Percentiles rank a stretch among this genome's conserved stretches.
Evolutionary conservation across 331 rosid genomes (phyloP).

Genomic region (Malus hybrid): DNA sequence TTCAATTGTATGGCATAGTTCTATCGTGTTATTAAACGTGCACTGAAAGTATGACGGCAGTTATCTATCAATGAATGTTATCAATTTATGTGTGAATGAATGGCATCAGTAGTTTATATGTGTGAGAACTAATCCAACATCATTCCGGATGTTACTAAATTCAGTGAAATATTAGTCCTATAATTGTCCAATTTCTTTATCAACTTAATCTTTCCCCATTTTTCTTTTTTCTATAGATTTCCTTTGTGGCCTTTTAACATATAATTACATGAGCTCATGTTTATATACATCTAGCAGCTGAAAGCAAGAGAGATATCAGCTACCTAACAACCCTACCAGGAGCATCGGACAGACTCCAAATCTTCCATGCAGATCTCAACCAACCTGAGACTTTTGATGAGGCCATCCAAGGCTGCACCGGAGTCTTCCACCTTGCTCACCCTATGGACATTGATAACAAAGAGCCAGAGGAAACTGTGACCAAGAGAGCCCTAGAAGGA

Average conservation of each 20-base stretch:
- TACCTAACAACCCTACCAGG: constrained; percentile 47
- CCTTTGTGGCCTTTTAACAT: not conserved
- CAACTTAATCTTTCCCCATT: no score
- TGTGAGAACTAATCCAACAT: no score
- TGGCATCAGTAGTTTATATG: no score
- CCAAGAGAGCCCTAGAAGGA: constrained; percentile 37
- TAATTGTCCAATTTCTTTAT: no score
- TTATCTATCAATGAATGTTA: no score
- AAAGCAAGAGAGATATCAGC: constrained; percentile 30
- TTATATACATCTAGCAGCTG: constrained; percentile 1
- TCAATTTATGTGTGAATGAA: no score
- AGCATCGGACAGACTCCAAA: constrained; percentile 36
- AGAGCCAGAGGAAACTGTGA: constrained; percentile 37
- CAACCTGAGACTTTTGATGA: constrained; percentile 46
- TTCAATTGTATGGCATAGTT: no score
- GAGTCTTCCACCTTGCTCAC: constrained; percentile 48
- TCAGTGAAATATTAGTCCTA: no score
- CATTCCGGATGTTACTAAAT: no score
- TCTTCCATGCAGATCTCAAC: constrained; percentile 55
- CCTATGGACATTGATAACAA: constrained; percentile 24
- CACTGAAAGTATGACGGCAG: no score
- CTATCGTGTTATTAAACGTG: no score
- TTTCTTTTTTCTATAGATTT: not conserved
- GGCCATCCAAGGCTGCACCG: constrained; percentile 60
- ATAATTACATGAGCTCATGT: not conserved